These are phyloP conservation scores for Mortierella sp. DNA, from an alignment of 371 early-diverging fungal genomes.

Conservation along the genomic window DNA sequence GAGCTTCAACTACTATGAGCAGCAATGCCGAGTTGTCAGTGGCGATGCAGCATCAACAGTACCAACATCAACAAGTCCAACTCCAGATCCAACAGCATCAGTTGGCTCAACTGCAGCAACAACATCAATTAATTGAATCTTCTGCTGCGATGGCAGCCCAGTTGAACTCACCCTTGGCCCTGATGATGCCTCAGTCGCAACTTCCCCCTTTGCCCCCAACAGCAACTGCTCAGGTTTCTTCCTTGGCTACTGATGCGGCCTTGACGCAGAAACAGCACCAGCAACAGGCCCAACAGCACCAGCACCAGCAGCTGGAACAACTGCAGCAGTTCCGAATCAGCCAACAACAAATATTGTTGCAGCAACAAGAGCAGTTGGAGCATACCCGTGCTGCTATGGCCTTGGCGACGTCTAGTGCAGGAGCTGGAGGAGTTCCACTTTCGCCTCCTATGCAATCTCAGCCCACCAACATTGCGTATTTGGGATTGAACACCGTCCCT, in stretches of 20 bases:
- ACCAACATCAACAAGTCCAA: constrained; percentile 43
- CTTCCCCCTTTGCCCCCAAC: neutral
- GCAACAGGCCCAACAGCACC: constrained; percentile 6
- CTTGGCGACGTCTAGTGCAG: constrained; percentile 1
- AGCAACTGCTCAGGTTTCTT: no score
- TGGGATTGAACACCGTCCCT: neutral
- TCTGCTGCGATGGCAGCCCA: no score
- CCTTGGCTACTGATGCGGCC: no score
- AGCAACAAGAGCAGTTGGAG: constrained; percentile 36
- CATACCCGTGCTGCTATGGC: constrained; percentile 7
- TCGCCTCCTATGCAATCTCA: constrained; percentile 3
- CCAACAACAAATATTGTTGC: constrained; percentile 30
- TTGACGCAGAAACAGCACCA: constrained; percentile 7
- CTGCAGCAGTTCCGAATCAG: constrained; percentile 32
- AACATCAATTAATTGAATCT: neutral
- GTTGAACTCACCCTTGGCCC: constrained; percentile 19
- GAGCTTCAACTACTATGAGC: constrained; percentile 11
- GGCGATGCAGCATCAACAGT: constrained; percentile 35
- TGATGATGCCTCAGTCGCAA: constrained; percentile 12
- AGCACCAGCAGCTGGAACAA: constrained; percentile 22
- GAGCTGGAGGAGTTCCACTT: neutral
- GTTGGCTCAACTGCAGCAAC: constrained; percentile 31
- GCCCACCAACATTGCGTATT: constrained; percentile 1
- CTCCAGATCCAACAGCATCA: constrained; percentile 36
- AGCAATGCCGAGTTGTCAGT: constrained; percentile 27